Evolutionary conservation across 306 rosid genomes (phyloP).

Genomic region (Hippophae gyantsensis): DNA sequence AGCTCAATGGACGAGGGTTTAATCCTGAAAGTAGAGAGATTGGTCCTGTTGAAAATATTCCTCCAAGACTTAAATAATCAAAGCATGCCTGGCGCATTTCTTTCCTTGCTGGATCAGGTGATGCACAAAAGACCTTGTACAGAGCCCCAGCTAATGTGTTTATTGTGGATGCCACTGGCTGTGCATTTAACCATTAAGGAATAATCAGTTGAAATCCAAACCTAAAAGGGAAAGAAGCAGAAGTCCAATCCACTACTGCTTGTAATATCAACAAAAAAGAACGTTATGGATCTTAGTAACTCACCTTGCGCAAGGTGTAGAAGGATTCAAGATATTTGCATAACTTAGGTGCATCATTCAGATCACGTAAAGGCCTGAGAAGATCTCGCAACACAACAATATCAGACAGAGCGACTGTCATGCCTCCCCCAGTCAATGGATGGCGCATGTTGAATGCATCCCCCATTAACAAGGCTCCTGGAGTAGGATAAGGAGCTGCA

Average conservation of each 20-base stretch:
- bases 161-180: conserved; percentile 98
- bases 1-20: conserved; percentile 81
- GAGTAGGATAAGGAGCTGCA: conserved; percentile 82
- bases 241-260: too few species aligned
- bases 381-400: conserved; percentile 80
- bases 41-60: conserved; percentile 73
- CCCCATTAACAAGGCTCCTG: conserved; percentile 91
- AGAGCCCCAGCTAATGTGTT: conserved; percentile 95
- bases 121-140: conserved; percentile 85
- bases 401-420: conserved; percentile 92
- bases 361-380: conserved; percentile 63
- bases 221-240: background rate
- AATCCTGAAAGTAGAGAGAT: conserved; percentile 80
- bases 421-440: conserved; percentile 93
- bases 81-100: conserved; percentile 98
- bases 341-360: conserved; percentile 66
- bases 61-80: conserved; percentile 87
- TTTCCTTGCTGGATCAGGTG: conserved; percentile 84
- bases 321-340: conserved; percentile 85
- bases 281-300: background rate
- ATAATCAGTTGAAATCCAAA: background rate
- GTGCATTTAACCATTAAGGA: conserved; percentile 17
- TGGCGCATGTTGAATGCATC: conserved; percentile 99
- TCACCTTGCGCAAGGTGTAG: conserved; percentile 80
- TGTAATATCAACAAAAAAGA: background rate